Conservation (phyloP, 768 basidiomycete species). For the Crepidotus variabilis region DNA sequence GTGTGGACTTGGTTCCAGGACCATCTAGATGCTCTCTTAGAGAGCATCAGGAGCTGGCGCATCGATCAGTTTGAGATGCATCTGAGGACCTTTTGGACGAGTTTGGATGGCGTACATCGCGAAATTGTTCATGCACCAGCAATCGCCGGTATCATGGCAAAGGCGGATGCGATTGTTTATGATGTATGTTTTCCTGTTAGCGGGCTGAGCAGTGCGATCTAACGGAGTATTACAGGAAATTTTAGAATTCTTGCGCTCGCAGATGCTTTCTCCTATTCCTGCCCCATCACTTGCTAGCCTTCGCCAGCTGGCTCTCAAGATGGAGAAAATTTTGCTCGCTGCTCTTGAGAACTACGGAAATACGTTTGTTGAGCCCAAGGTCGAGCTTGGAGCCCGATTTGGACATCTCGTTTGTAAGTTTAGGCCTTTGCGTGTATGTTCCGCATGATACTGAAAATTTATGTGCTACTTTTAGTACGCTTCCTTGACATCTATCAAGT, state of each 20-base stretch:
- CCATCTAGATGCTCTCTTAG: slow-evolving; percentile 79
- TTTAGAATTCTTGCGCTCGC: slow-evolving; percentile 77
- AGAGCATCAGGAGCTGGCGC: slow-evolving; percentile 71
- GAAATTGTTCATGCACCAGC: slow-evolving; percentile 88
- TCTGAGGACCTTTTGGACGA: slow-evolving; percentile 82
- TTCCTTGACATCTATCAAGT: slow-evolving; percentile 93
- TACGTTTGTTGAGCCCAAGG: slow-evolving; percentile 89
- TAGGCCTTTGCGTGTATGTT: slow-evolving; percentile 5
- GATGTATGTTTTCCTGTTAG: slow-evolving; percentile 57
- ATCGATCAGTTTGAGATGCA: slow-evolving; percentile 92
- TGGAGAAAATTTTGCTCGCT: slow-evolving; percentile 84
- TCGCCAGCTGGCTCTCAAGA: slow-evolving; percentile 81
- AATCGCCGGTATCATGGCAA: slow-evolving; percentile 84
- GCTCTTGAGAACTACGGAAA: slow-evolving; percentile 82
- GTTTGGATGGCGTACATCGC: slow-evolving; percentile 67
- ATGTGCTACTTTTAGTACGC: slow-evolving; percentile 51
- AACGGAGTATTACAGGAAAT: slow-evolving; percentile 59
- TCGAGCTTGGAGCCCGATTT: slow-evolving; percentile 86
- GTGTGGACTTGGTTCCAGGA: slow-evolving; percentile 93
- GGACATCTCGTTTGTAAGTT: slow-evolving; percentile 85
- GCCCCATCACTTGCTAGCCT: slow-evolving; percentile 64
- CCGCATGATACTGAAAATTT: slow-evolving; percentile 7
- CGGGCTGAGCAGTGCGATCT: slow-evolving; percentile 5
- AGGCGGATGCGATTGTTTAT: slow-evolving; percentile 86
- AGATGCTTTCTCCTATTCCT: slow-evolving; percentile 78